Percentiles rank a stretch among this genome's conserved stretches.
phyloP scores from a whole-genome alignment of 805 yeast genomes.

The Pichia exigua region DNA sequence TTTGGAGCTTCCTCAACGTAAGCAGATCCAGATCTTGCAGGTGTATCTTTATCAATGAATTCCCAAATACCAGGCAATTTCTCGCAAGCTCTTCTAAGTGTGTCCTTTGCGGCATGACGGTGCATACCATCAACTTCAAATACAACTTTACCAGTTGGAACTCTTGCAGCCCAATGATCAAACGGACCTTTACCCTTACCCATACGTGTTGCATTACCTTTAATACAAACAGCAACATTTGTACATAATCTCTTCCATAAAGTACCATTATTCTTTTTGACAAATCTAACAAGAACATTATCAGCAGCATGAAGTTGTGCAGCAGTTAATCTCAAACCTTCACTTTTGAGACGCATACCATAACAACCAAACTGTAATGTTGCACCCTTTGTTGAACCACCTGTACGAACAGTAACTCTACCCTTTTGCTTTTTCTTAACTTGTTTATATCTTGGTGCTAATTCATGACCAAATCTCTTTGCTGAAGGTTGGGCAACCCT shows the following conservation, averaged over 20 bases:
- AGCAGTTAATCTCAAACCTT: constrained; percentile 80
- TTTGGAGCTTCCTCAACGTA: constrained; percentile 37
- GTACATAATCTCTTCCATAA: constrained; percentile 77
- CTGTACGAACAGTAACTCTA: constrained; percentile 86
- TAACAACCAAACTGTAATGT: constrained; percentile 71
- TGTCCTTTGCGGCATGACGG: constrained; percentile 84
- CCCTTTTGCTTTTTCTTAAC: constrained; percentile 84
- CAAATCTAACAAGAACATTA: constrained; percentile 71
- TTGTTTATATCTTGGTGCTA: constrained; percentile 65
- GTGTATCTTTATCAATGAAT: constrained; percentile 56
- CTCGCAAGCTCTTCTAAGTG: constrained; percentile 80
- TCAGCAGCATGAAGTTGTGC: constrained; percentile 89
- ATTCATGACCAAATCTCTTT: constrained; percentile 45
- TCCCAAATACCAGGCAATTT: constrained; percentile 92
- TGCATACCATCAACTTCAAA: constrained; percentile 78
- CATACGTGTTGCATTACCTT: constrained; percentile 99
- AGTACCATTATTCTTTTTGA: constrained; percentile 70
- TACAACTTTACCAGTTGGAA: constrained; percentile 89
- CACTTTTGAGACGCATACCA: constrained; percentile 83
- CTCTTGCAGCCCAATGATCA: constrained; percentile 94
- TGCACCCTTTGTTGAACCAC: constrained; percentile 89
- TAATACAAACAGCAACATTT: constrained; percentile 83
- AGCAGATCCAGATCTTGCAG: constrained; percentile 66
- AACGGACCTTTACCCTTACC: constrained; percentile 99
- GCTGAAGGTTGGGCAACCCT: constrained; percentile 2